Base-by-base conservation (phyloP, 306 rosid genomes). In the Aeschynomene evenia region DNA sequence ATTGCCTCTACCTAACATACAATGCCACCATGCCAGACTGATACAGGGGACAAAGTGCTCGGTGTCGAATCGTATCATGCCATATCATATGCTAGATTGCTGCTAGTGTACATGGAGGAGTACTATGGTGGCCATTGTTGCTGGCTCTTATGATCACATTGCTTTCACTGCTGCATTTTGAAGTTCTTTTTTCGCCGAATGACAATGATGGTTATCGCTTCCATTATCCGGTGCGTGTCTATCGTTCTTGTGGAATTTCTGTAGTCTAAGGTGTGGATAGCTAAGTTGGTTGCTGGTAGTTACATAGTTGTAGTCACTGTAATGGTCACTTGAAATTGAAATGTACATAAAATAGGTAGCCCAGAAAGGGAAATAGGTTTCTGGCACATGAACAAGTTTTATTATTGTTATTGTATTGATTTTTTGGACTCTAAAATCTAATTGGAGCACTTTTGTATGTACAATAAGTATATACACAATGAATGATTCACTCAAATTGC, bases 301-400 rank as follows among this genome's bases (percentile, higher is more conserved):
- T n/a, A 0, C n/a, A 13, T 4, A 19, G 9, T n/a, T 26, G 9
- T n/a, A 34, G 56, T 11, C 54, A 24, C 40, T 16, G 49, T 19
- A 26, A 58, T 18, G 2, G 10, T 28, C 22, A 29, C 66, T 77
- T 49, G 5, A 55, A 29, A 52, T 77, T 49, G 5, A 55, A 29
- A 52, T 63, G 67, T 50, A 46, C 36, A 70, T 28, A 65, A 46
- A 34, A 70, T 28, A 56, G 43, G 7, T 55, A 46, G 53, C 61
- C 53, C 12, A 72, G 34, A 50, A 58, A 42, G 15, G 9, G 36
- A 64, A 72, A 60, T 29, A 9, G 60, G 26, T 50, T 15, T 45
- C 46, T 13, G 14, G 4, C 14, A 43, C 20, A 52, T 20, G 31
- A 34, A 18, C 55, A 36, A 10, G n/a, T 26, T 26, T 26, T 28